Percentiles rank a stretch among this genome's conserved stretches.
phyloP scores from a whole-genome alignment of 2,329 filamentous ascomycete species.

The Passalora sequoiae region DNA sequence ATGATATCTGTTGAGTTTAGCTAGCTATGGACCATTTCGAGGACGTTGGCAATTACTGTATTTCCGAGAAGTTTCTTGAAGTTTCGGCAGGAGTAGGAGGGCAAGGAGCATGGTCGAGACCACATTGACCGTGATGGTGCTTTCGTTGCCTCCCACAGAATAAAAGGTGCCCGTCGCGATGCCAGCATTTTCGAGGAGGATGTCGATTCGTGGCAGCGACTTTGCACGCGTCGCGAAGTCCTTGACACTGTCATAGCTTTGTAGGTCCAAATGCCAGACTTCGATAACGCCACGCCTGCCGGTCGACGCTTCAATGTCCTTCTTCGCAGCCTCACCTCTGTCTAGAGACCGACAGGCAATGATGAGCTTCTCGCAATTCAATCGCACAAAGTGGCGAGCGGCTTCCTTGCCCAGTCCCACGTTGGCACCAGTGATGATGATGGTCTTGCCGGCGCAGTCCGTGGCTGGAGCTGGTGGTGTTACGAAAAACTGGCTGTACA shows the following conservation, averaged over 20 bases:
- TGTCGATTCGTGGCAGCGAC: slow-evolving; percentile 33
- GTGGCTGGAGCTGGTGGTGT: slow-evolving; percentile 32
- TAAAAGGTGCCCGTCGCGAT: slow-evolving; percentile 36
- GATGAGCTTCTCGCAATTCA: slow-evolving; percentile 42
- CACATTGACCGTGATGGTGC: slow-evolving; percentile 50
- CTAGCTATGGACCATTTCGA: too few species aligned
- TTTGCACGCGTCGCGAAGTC: slow-evolving; percentile 33
- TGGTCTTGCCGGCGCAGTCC: slow-evolving; percentile 27
- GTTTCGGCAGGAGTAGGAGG: slow-evolving; percentile 48
- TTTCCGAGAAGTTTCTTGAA: slow-evolving; percentile 39
- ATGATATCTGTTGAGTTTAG: too few species aligned
- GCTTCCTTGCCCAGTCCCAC: slow-evolving; percentile 46
- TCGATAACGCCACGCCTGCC: slow-evolving; percentile 35
- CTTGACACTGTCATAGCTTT: slow-evolving; percentile 37
- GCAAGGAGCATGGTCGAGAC: slow-evolving; percentile 50
- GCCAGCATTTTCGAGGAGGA: slow-evolving; percentile 39
- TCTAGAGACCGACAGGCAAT: slow-evolving; percentile 40
- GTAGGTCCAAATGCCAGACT: slow-evolving; percentile 46
- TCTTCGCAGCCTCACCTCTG: slow-evolving; percentile 44
- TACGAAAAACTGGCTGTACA: slow-evolving; percentile 40
- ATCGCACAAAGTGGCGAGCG: slow-evolving; percentile 38
- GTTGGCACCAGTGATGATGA: slow-evolving; percentile 49
- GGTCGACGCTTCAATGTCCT: slow-evolving; percentile 36
- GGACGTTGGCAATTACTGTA: too few species aligned
- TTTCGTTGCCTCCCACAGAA: slow-evolving; percentile 44